Evolutionary conservation across 768 basidiomycete genomes (phyloP).

Genomic region (Mycena crocata): DNA sequence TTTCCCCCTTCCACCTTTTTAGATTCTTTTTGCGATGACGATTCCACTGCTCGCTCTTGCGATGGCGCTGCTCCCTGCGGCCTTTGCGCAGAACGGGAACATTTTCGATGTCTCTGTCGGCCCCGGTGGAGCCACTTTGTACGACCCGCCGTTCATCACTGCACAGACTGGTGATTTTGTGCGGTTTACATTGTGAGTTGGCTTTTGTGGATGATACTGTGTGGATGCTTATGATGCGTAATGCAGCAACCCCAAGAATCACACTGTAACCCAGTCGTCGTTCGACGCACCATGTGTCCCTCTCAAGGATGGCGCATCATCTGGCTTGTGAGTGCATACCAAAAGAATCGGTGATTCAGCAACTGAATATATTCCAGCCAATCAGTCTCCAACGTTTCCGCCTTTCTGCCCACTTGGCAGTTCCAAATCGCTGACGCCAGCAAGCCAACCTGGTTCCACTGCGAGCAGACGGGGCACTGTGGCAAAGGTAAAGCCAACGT

Average conservation of each 20-base stretch:
- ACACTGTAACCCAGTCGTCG: constrained; percentile 49
- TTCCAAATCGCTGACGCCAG: constrained; percentile 36
- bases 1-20: constrained; percentile 10
- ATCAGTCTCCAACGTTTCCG: constrained; percentile 27
- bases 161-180: constrained; percentile 34
- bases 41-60: background rate
- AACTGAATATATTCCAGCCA: constrained; percentile 19
- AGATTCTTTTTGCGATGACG: constrained; percentile 10
- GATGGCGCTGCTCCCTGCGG: constrained; percentile 24
- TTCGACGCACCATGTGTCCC: constrained; percentile 47
- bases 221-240: too few relatives aligned
- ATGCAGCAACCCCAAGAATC: constrained; percentile 40
- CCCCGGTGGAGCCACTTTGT: constrained; percentile 25
- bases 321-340: constrained; percentile 39
- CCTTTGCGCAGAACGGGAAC: constrained; percentile 13
- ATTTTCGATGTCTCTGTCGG: constrained; percentile 36
- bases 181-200: constrained; percentile 36
- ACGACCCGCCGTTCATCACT: constrained; percentile 33
- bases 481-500: constrained; percentile 27
- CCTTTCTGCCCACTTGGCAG: constrained; percentile 28
- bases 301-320: constrained; percentile 36
- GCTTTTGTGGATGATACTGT: background rate
- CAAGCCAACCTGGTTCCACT: constrained; percentile 46
- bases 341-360: background rate
- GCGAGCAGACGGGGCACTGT: constrained; percentile 41